A percentile compares a stretch with the other conserved stretches of the same genome.
Evolutionary conservation across 2,329 filamentous ascomycete species (phyloP).

Genomic region (Anthostomella pinea): DNA sequence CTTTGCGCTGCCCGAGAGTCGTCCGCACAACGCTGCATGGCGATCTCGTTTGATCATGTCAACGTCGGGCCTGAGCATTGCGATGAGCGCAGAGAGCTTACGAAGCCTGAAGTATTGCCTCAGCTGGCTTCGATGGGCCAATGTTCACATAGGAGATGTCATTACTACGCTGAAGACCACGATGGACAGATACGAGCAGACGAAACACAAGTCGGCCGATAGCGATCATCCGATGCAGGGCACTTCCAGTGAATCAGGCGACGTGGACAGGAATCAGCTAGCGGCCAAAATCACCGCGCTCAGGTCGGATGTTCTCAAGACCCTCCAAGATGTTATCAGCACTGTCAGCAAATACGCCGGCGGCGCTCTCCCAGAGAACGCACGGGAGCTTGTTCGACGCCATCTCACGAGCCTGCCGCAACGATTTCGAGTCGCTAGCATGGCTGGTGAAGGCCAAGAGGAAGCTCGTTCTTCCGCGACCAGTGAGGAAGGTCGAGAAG

Average conservation of each 20-base stretch:
- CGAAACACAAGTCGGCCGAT: constrained; percentile 23
- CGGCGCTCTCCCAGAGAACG: constrained; percentile 88
- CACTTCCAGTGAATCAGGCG: constrained; percentile 20
- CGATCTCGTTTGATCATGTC: constrained; percentile 83
- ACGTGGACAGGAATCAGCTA: constrained; percentile 46
- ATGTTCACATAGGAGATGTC: constrained; percentile 73
- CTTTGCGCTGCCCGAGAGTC: constrained; percentile 33
- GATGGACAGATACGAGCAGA: constrained; percentile 75
- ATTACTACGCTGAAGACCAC: constrained; percentile 72
- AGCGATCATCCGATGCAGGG: constrained; percentile 26
- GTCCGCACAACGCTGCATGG: constrained; percentile 51
- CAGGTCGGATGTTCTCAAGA: constrained; percentile 70
- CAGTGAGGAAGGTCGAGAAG: constrained; percentile 35
- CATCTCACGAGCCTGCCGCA: constrained; percentile 83
- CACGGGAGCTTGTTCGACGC: constrained; percentile 74
- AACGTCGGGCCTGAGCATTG: constrained; percentile 85
- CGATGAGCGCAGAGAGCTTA: constrained; percentile 86
- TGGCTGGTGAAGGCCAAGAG: constrained; percentile 36
- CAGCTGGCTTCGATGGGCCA: constrained; percentile 75
- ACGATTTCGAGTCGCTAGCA: constrained; percentile 72
- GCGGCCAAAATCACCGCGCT: constrained; percentile 64
- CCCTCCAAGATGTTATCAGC: constrained; percentile 76
- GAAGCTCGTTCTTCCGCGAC: constrained; percentile 21
- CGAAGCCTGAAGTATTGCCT: constrained; percentile 83
- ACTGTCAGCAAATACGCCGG: constrained; percentile 87